These are phyloP conservation scores for Fragaria ananassa DNA, from an alignment of 306 rosid genomes.

Conservation along the genomic window DNA sequence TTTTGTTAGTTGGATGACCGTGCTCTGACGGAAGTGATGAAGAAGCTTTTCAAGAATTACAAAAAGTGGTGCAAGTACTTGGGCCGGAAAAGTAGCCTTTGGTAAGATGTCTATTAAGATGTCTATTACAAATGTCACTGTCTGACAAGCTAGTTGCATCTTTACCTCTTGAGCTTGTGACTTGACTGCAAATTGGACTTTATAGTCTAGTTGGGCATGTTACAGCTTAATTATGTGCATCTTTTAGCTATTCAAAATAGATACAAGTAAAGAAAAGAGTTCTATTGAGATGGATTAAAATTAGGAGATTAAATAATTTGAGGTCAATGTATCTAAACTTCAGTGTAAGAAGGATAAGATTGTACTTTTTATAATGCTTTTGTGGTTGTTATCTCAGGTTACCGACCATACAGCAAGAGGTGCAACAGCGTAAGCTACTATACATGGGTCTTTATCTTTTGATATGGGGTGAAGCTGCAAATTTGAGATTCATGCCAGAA, in stretches of 20 bases:
- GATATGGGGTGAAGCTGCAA: slow-evolving; percentile 99
- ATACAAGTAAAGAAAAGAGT: background rate
- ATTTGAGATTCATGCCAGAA: slow-evolving; percentile 97
- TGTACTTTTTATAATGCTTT: background rate
- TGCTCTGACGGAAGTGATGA: slow-evolving; percentile 94
- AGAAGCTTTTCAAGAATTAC: slow-evolving; percentile 95
- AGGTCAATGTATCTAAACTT: background rate
- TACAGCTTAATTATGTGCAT: background rate
- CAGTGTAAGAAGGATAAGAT: background rate
- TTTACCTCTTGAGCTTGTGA: background rate
- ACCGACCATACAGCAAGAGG: slow-evolving; percentile 99
- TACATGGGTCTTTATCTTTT: slow-evolving; percentile 97
- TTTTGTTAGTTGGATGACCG: slow-evolving; percentile 87
- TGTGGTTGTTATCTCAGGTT: slow-evolving; percentile 55
- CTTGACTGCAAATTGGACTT: background rate
- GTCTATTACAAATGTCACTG: background rate
- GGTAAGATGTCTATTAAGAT: slow-evolving; percentile 53
- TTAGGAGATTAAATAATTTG: background rate
- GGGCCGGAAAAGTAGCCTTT: slow-evolving; percentile 97
- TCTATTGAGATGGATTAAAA: background rate
- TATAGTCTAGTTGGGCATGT: background rate
- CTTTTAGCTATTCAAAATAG: background rate
- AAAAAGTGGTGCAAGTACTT: slow-evolving; percentile 98
- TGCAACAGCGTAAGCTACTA: slow-evolving; percentile 91
- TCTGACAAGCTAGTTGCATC: slow-evolving; percentile 11